Percentiles rank a stretch among this genome's conserved stretches.
phyloP scores from a whole-genome alignment of 2,329 filamentous ascomycete species.

The Gliomastix tumulicola region DNA sequence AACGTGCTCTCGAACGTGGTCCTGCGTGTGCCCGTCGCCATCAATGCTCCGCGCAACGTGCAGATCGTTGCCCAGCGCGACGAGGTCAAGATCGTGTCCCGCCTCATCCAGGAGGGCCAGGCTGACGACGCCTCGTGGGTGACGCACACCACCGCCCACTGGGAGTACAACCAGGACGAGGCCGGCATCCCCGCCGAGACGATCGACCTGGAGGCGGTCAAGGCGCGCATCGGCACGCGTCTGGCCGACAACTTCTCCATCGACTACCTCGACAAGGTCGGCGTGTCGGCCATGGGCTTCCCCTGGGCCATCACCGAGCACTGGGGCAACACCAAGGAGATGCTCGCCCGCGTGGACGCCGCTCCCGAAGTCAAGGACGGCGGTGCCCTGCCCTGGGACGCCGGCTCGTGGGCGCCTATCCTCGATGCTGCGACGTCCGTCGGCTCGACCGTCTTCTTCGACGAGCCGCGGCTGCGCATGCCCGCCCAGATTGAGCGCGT shows the following conservation, averaged over 20 bases:
- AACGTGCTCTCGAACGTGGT: slow-evolving; percentile 2
- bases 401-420: slow-evolving; percentile 3
- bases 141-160: neutral
- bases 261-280: slow-evolving; percentile 5
- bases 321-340: slow-evolving; percentile 6
- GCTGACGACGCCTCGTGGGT: too few relatives aligned
- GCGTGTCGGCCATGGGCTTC: slow-evolving; percentile 5
- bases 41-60: slow-evolving; percentile 1
- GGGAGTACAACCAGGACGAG: neutral
- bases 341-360: slow-evolving; percentile 5
- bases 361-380: neutral
- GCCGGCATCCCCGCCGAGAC: neutral
- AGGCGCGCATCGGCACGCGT: slow-evolving; percentile 2
- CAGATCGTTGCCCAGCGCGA: slow-evolving; percentile 3
- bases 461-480: slow-evolving; percentile 4
- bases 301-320: slow-evolving; percentile 6
- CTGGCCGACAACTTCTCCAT: slow-evolving; percentile 4
- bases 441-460: slow-evolving; percentile 5
- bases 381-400: slow-evolving; percentile 1
- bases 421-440: slow-evolving; percentile 7
- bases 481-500: slow-evolving; percentile 3
- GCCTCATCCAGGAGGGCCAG: neutral
- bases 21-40: slow-evolving; percentile 4
- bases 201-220: slow-evolving; percentile 3
- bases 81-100: neutral